A percentile compares a stretch with the other conserved stretches of the same genome.
Evolutionary conservation across 345 rosid genomes (phyloP).

Genomic region (Lepidium aucheri): DNA sequence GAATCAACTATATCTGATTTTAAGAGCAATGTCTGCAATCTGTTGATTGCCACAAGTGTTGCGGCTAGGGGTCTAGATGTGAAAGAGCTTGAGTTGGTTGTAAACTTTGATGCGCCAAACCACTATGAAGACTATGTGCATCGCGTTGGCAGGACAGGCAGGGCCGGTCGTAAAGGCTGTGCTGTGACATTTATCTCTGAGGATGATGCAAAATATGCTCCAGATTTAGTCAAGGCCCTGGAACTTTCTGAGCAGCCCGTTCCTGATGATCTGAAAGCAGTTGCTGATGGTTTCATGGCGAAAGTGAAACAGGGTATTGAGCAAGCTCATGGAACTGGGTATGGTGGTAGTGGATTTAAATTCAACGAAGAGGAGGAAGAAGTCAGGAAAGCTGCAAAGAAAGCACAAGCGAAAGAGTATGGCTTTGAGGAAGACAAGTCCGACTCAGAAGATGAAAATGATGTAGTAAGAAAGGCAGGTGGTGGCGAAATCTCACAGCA

Average conservation of each 20-base stretch:
- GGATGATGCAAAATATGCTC: constrained; percentile 91
- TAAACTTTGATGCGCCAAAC: constrained; percentile 86
- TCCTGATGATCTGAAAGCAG: constrained; percentile 77
- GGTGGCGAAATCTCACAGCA: constrained; percentile 69
- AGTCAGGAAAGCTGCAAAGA: constrained; percentile 87
- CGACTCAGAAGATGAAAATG: constrained; percentile 93
- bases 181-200: constrained; percentile 89
- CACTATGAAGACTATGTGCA: constrained; percentile 97
- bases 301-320: constrained; percentile 93
- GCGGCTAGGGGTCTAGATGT: constrained; percentile 98
- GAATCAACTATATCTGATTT: constrained; percentile 90
- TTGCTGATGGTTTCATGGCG: constrained; percentile 83
- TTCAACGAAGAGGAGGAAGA: constrained; percentile 98
- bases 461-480: constrained; percentile 82
- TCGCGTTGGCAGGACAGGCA: constrained; percentile 96
- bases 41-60: constrained; percentile 84
- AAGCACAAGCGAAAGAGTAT: constrained; percentile 92
- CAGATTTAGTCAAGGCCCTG: constrained; percentile 91
- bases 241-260: constrained; percentile 95
- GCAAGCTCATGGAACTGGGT: constrained; percentile 96
- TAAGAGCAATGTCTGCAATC: constrained; percentile 83
- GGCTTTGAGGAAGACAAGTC: constrained; percentile 97
- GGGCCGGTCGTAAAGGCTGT: constrained; percentile 94
- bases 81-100: constrained; percentile 90
- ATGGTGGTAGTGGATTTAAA: constrained; percentile 97